Evolutionary conservation across 345 rosid species (phyloP).

Genomic region (Mercurialis annua): DNA sequence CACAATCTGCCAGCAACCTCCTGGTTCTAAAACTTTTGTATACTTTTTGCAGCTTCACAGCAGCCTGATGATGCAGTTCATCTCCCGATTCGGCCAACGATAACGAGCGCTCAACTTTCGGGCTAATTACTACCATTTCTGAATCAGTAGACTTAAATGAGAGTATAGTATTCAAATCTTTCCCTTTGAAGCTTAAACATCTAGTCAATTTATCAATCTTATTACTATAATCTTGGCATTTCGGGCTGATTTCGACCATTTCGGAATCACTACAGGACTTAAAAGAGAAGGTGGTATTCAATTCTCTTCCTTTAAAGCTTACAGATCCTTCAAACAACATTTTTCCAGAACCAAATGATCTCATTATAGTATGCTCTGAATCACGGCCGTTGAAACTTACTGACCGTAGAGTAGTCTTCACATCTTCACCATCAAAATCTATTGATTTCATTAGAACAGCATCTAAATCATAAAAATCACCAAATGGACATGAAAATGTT

Average conservation of each 20-base stretch:
- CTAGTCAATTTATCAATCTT: slow-evolving; percentile 17
- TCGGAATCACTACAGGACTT: slow-evolving; percentile 30
- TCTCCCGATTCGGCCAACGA: slow-evolving; percentile 15
- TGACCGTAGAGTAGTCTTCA: slow-evolving; percentile 32
- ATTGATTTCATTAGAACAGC: slow-evolving; percentile 26
- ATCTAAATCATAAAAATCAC: slow-evolving; percentile 30
- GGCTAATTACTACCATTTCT: too few relatives aligned
- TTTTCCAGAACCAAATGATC: slow-evolving; percentile 32
- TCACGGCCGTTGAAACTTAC: slow-evolving; percentile 40
- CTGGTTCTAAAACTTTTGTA: slow-evolving; percentile 90
- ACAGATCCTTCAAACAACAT: slow-evolving; percentile 25
- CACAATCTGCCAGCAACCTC: slow-evolving; percentile 89
- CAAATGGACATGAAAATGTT: slow-evolving; percentile 27
- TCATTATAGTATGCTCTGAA: slow-evolving; percentile 28
- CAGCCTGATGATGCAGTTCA: slow-evolving; percentile 50
- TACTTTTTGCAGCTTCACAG: slow-evolving; percentile 79
- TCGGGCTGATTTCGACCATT: slow-evolving; percentile 25
- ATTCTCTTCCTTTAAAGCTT: slow-evolving; percentile 35
- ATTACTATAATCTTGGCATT: slow-evolving; percentile 21
- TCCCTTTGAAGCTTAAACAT: slow-evolving; percentile 19
- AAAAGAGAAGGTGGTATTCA: slow-evolving; percentile 20
- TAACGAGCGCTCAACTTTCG: too few relatives aligned
- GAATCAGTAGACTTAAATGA: too few relatives aligned
- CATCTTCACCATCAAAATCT: slow-evolving; percentile 22
- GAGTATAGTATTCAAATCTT: too few relatives aligned